These are phyloP conservation scores for Hymenoscyphus occultus DNA, from an alignment of 2,329 filamentous ascomycete species.

Conservation along the genomic window DNA sequence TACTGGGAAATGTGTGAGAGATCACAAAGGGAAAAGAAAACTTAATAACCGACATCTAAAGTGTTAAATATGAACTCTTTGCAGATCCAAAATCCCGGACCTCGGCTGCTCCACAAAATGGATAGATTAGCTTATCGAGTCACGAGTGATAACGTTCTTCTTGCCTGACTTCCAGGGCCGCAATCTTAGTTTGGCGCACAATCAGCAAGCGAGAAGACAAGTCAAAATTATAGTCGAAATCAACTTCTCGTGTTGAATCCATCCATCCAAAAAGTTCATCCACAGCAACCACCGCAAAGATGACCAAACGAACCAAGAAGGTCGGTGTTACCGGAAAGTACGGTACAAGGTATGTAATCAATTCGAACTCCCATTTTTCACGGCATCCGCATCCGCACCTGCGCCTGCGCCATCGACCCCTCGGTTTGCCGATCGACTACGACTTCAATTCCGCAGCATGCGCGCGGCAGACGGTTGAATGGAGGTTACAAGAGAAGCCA, in stretches of 20 bases:
- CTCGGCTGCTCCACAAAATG: not conserved
- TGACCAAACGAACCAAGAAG: conserved; percentile 97
- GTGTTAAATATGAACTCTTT: not conserved
- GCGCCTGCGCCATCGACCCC: not conserved
- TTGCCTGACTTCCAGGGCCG: too few relatives aligned
- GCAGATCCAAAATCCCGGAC: not conserved
- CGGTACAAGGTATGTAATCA: conserved; percentile 76
- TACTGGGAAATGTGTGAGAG: not conserved
- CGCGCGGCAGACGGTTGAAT: not conserved
- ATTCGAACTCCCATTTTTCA: not conserved
- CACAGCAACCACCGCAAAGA: conserved; percentile 55
- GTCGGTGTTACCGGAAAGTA: conserved; percentile 99
- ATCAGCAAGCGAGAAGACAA: conserved; percentile 14
- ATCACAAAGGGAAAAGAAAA: not conserved
- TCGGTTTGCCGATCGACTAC: not conserved
- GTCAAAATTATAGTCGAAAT: conserved; percentile 21
- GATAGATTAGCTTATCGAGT: not conserved
- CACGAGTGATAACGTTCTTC: not conserved
- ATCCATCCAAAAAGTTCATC: conserved; percentile 30
- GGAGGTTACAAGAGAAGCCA: not conserved
- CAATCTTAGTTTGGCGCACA: conserved; percentile 1
- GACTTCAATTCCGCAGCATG: not conserved
- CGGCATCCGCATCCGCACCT: not conserved
- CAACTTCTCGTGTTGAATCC: conserved; percentile 21
- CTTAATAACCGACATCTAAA: not conserved